Conservation (phyloP, 169 alveolate genomes). For the Plasmodium fragile region DNA sequence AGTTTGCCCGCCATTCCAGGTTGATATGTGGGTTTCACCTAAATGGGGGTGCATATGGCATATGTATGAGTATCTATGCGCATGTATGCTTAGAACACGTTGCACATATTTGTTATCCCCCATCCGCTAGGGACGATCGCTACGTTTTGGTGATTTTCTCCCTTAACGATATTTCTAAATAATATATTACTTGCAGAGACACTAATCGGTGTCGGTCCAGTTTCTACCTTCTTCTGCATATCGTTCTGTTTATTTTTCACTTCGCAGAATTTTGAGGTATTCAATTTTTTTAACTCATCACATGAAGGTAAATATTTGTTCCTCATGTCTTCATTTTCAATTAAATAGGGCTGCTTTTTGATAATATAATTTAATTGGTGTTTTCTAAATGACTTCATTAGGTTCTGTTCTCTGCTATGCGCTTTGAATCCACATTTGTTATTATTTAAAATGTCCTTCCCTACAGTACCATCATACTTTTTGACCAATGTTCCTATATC, state of each 20-base stretch:
- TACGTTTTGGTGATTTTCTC: neutral
- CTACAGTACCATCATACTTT: conserved; percentile 56
- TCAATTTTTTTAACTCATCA: conserved; percentile 59
- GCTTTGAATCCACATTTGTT: conserved; percentile 71
- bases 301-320: conserved; percentile 52
- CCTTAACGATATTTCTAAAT: neutral
- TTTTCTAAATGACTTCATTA: conserved; percentile 57
- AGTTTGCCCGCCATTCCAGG: conserved; percentile 86
- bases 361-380: conserved; percentile 73
- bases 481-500: conserved; percentile 36
- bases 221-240: neutral
- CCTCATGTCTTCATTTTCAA: conserved; percentile 67
- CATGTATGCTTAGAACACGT: neutral
- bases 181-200: conserved; percentile 5
- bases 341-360: conserved; percentile 59
- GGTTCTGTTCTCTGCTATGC: conserved; percentile 23
- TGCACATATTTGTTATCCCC: neutral
- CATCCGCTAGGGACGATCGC: neutral
- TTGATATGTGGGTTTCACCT: conserved; percentile 72
- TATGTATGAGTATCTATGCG: neutral
- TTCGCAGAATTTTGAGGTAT: conserved; percentile 15
- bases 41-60: neutral
- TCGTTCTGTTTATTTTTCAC: neutral
- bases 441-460: conserved; percentile 52
- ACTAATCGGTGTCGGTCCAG: neutral